These are phyloP conservation scores for Penicillium taxi DNA, from an alignment of 495 filamentous ascomycete species.

Conservation along the genomic window DNA sequence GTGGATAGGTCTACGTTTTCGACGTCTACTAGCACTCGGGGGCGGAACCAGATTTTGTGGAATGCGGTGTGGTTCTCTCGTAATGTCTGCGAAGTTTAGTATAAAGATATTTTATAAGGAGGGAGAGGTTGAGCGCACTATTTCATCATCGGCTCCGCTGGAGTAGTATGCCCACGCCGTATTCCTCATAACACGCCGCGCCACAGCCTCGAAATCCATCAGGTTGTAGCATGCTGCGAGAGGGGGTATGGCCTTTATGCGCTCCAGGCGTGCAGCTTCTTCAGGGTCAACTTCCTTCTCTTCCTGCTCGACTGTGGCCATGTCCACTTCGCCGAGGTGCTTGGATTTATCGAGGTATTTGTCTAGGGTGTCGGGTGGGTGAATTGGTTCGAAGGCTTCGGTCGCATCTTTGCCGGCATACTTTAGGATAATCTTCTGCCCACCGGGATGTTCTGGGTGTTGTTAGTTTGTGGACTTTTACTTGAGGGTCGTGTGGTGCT, in stretches of 20 bases:
- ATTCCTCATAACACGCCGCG: constrained; percentile 82
- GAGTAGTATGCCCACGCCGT: constrained; percentile 96
- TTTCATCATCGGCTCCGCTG: constrained; percentile 92
- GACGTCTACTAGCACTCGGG: constrained; percentile 76
- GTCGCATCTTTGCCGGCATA: constrained; percentile 82
- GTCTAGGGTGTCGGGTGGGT: constrained; percentile 72
- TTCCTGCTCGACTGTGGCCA: constrained; percentile 71
- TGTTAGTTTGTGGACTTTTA: not conserved
- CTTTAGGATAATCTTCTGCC: constrained; percentile 73
- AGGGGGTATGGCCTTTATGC: constrained; percentile 69
- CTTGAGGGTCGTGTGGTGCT: not conserved
- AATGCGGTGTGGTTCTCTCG: constrained; percentile 94
- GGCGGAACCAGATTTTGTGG: constrained; percentile 97
- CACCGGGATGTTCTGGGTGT: constrained; percentile 67
- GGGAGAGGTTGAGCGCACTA: constrained; percentile 48
- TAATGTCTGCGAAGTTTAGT: constrained; percentile 56
- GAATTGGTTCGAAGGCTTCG: constrained; percentile 84
- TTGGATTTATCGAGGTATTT: constrained; percentile 77
- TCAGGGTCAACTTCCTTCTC: constrained; percentile 65
- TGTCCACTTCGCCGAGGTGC: constrained; percentile 86
- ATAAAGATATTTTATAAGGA: not conserved
- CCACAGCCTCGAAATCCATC: constrained; percentile 90
- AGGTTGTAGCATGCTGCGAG: constrained; percentile 90
- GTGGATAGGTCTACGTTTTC: constrained; percentile 77
- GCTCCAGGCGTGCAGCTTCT: constrained; percentile 65